Percentiles rank a stretch among this genome's conserved stretches.
Evolutionary conservation across 495 filamentous ascomycete species (phyloP).

Genomic region (Podospora didyma): DNA sequence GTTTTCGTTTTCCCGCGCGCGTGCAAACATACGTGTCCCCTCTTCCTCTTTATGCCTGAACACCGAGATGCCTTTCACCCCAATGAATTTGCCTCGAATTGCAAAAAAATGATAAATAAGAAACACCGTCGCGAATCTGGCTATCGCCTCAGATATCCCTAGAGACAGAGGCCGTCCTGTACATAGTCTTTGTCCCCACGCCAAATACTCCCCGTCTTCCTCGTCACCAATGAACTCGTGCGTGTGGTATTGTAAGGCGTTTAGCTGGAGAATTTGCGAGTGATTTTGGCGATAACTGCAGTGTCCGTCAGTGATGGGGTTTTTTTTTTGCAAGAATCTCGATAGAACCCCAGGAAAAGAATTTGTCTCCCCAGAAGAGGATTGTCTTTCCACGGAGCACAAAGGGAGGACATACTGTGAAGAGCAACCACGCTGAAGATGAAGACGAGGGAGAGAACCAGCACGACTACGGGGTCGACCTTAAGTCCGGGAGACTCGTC

Average conservation of each 20-base stretch:
- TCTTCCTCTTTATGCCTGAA: background rate
- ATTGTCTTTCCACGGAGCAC: too few relatives aligned
- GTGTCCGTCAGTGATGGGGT: too few relatives aligned
- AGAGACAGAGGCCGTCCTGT: too few relatives aligned
- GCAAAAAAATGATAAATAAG: background rate
- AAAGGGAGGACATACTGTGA: constrained; percentile 65
- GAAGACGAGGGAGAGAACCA: constrained; percentile 91
- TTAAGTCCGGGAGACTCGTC: constrained; percentile 95
- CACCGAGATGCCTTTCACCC: background rate
- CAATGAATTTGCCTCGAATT: background rate
- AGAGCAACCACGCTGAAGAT: constrained; percentile 97
- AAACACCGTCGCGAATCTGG: background rate
- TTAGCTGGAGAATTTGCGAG: constrained; percentile 79
- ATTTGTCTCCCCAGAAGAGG: too few relatives aligned
- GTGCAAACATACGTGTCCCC: background rate
- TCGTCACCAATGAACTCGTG: background rate
- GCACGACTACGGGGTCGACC: constrained; percentile 94
- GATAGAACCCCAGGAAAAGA: background rate
- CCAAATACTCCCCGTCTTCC: background rate
- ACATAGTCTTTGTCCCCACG: background rate
- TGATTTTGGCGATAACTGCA: constrained; percentile 93
- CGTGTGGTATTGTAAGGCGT: background rate
- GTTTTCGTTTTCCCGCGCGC: background rate
- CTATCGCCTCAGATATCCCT: too few relatives aligned
- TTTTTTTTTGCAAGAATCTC: too few relatives aligned